Evolutionary conservation across 2,329 filamentous ascomycete species (phyloP).

Genomic region (Penicillium sp.): DNA sequence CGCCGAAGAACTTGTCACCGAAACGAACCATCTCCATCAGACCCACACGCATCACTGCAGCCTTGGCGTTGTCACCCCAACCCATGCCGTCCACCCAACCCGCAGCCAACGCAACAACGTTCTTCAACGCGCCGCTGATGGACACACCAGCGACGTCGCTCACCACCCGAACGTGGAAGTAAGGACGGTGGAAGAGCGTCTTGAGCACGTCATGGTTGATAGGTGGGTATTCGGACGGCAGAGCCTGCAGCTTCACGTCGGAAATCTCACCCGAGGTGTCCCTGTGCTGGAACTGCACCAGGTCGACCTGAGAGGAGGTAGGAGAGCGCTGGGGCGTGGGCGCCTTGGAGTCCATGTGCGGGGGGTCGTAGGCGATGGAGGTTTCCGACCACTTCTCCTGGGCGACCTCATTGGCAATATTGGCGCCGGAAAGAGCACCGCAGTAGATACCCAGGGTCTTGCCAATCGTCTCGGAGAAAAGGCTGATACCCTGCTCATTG

Average conservation of each 20-base stretch:
- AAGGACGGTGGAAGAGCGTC: slow-evolving; percentile 88
- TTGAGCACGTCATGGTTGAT: slow-evolving; percentile 83
- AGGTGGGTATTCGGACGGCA: slow-evolving; percentile 81
- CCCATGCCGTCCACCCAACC: slow-evolving; percentile 94
- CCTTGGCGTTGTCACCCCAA: slow-evolving; percentile 98
- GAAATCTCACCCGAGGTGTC: slow-evolving; percentile 68
- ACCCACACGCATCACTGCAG: slow-evolving; percentile 96
- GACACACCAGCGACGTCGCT: slow-evolving; percentile 96
- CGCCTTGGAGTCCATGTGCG: slow-evolving; percentile 78
- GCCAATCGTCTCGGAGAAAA: slow-evolving; percentile 95
- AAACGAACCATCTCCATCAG: slow-evolving; percentile 97
- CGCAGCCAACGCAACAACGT: slow-evolving; percentile 90
- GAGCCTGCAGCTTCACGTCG: slow-evolving; percentile 69
- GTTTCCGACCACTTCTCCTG: slow-evolving; percentile 97
- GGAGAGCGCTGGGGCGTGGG: slow-evolving; percentile 63
- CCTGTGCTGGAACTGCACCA: slow-evolving; percentile 61
- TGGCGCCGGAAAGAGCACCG: slow-evolving; percentile 91
- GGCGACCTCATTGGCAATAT: slow-evolving; percentile 94
- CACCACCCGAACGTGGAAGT: slow-evolving; percentile 96
- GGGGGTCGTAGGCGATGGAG: slow-evolving; percentile 93
- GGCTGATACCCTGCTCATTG: slow-evolving; percentile 76
- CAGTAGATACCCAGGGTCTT: slow-evolving; percentile 92
- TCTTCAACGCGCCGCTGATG: slow-evolving; percentile 91
- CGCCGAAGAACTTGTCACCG: slow-evolving; percentile 86
- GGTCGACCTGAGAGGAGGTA: slow-evolving; percentile 52